These are phyloP conservation scores for Colletotrichum lentis DNA, from an alignment of 2,329 filamentous ascomycete species.

Conservation along the genomic window DNA sequence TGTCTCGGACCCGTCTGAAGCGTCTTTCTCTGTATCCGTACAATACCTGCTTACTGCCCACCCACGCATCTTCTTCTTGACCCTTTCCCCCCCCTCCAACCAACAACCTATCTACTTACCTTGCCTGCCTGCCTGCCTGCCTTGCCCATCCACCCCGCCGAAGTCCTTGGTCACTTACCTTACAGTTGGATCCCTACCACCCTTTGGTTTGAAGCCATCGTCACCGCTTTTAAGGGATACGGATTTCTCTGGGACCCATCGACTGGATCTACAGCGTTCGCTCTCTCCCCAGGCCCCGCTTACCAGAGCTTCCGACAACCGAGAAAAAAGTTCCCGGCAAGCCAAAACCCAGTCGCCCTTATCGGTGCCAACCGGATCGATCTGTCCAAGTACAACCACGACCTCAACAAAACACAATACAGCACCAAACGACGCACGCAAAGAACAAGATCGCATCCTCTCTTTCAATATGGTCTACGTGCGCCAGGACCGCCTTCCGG, in stretches of 20 bases:
- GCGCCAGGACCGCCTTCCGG: conserved; percentile 85
- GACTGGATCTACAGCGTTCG: conserved; percentile 26
- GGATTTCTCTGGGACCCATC: conserved; percentile 20
- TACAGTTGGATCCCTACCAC: neutral
- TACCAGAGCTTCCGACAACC: conserved; percentile 15
- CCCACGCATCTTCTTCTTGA: neutral
- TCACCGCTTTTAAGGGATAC: conserved; percentile 25
- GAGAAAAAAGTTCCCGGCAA: neutral
- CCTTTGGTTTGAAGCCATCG: conserved; percentile 29
- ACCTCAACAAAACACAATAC: neutral
- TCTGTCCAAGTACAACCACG: neutral
- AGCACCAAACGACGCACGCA: conserved; percentile 2
- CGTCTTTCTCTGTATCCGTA: neutral
- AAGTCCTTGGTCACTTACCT: neutral
- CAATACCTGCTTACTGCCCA: neutral
- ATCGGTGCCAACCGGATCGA: neutral
- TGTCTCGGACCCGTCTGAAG: conserved; percentile 9
- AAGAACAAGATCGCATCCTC: neutral
- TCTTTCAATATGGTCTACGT: conserved; percentile 84
- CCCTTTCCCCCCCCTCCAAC: neutral
- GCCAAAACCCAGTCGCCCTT: neutral
- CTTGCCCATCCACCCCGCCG: conserved; percentile 9
- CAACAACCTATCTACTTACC: too few species aligned
- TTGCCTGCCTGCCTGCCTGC: neutral
- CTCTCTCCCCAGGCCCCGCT: conserved; percentile 19